Percentiles rank a stretch among this genome's conserved stretches.
Evolutionary conservation across 2,329 filamentous ascomycete species (phyloP).

Genomic region (Pseudocercospora fijiensis): DNA sequence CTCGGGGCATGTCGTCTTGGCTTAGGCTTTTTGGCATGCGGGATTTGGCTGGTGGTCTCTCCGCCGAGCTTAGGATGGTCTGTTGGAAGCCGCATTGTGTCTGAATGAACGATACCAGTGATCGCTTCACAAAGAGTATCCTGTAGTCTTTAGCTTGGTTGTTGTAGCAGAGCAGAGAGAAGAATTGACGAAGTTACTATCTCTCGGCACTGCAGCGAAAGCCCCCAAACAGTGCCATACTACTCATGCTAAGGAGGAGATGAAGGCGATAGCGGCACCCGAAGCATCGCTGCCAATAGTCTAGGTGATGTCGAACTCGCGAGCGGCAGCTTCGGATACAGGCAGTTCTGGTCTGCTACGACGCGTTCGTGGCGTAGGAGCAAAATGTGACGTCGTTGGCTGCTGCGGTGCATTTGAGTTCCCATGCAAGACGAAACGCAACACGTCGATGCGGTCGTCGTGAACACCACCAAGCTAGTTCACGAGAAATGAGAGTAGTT

Average conservation of each 20-base stretch:
- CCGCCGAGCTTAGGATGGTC: slow-evolving; percentile 23
- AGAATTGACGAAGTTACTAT: background rate
- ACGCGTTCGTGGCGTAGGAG: background rate
- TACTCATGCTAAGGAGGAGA: background rate
- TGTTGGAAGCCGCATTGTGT: slow-evolving; percentile 14
- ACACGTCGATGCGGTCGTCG: background rate
- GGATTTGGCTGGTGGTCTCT: slow-evolving; percentile 34
- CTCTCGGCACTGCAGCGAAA: no score
- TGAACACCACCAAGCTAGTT: background rate
- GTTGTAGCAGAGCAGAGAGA: no score
- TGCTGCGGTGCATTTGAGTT: background rate
- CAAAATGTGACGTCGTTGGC: background rate
- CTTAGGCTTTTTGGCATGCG: slow-evolving; percentile 50
- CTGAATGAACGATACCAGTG: no score
- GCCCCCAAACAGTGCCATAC: background rate
- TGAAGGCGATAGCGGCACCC: background rate
- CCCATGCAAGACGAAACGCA: background rate
- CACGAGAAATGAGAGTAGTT: background rate
- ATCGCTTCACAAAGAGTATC: no score
- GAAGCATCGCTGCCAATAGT: background rate
- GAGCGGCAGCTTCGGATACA: background rate
- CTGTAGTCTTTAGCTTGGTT: no score
- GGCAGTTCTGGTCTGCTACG: background rate
- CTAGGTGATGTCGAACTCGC: background rate
- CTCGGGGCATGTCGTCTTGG: slow-evolving; percentile 42